Base-by-base conservation (phyloP, 345 rosid genomes). In the Syzygium aromaticum region DNA sequence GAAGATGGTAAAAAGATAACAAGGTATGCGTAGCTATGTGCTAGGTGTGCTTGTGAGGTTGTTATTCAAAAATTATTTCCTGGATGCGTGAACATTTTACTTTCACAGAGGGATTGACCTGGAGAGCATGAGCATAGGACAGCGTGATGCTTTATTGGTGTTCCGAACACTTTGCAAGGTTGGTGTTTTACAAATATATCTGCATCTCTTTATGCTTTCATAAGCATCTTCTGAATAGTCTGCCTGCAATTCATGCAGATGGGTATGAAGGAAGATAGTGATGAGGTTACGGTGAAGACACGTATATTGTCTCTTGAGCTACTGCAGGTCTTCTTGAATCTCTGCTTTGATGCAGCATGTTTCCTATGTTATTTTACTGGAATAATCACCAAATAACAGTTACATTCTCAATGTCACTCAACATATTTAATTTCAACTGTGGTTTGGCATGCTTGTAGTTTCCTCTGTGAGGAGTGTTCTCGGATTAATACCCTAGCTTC, bases 111-210 rank as follows among this genome's bases (percentile, higher is more conserved):
- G 99, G 88, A 95, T 95, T 77, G 98, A 96, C 90, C 95, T 98
- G 64, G 99, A 95, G 92, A 95, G 95, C 95, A 94, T 98, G 99
- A 93, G 96, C 91, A 94, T 95, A 87, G 99, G 96, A 90, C 94
- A 95, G 77, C 96, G 96, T 52, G 99, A 98, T 95, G 99, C 99
- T 88, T 95, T 98, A 77, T 90, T 98, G 87, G 97, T 98, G 46
- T 96, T 98, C 90, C 98, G 98, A 87, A 98, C 99, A 82, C 98
- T 98, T 89, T 98, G 99, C 95, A 96, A 98, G 99, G 99, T 98
- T 89, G 78, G 93, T 88, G 84, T 90, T 86, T 67, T 85, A 56
- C 43, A 49, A 83, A 15, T 89, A 87, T 54, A 84, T 52, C 84
- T 64, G 52, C 87, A 84, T 23, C 59, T 90, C 87, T 86, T 51